phyloP scores from a whole-genome alignment of 805 yeast species.

The Candida odintsovae region DNA sequence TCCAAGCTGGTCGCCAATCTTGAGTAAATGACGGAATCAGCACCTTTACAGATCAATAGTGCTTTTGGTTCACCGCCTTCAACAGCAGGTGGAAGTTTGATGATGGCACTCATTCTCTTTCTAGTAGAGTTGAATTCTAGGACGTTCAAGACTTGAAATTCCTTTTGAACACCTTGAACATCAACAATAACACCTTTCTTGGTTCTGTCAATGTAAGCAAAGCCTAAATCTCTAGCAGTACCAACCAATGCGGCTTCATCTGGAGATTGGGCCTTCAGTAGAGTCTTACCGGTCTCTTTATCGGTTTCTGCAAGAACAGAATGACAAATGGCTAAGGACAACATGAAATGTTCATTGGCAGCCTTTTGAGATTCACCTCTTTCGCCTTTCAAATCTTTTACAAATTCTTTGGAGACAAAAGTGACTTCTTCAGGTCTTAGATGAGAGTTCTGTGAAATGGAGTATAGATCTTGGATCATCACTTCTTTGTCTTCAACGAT shows the following conservation, averaged over 20 bases:
- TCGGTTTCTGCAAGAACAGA: conserved; percentile 69
- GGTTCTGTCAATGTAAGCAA: conserved; percentile 57
- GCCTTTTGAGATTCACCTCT: conserved; percentile 47
- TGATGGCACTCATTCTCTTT: conserved; percentile 81
- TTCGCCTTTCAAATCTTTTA: conserved; percentile 51
- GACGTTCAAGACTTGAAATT: conserved; percentile 64
- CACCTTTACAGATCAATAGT: conserved; percentile 74
- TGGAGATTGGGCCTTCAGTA: conserved; percentile 75
- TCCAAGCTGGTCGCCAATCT: conserved; percentile 49
- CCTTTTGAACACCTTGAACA: conserved; percentile 65
- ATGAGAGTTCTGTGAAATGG: conserved; percentile 32
- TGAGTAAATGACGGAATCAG: conserved; percentile 73
- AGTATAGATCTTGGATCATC: conserved; percentile 47
- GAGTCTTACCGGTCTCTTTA: conserved; percentile 46
- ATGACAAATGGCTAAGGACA: conserved; percentile 72
- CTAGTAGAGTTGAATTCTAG: conserved; percentile 80
- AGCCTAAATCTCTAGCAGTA: conserved; percentile 76
- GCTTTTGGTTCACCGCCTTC: conserved; percentile 51
- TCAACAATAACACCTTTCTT: conserved; percentile 62
- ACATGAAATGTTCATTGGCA: conserved; percentile 68
- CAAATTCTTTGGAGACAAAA: conserved; percentile 62
- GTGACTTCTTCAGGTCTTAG: conserved; percentile 57
- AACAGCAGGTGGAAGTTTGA: conserved; percentile 51
- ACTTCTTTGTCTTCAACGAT: conserved; percentile 51
- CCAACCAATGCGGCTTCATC: conserved; percentile 85